Percentiles rank a stretch among this genome's conserved stretches.
Conservation (phyloP, 2,329 filamentous ascomycete genomes). For the Stromatinia cepivora region DNA sequence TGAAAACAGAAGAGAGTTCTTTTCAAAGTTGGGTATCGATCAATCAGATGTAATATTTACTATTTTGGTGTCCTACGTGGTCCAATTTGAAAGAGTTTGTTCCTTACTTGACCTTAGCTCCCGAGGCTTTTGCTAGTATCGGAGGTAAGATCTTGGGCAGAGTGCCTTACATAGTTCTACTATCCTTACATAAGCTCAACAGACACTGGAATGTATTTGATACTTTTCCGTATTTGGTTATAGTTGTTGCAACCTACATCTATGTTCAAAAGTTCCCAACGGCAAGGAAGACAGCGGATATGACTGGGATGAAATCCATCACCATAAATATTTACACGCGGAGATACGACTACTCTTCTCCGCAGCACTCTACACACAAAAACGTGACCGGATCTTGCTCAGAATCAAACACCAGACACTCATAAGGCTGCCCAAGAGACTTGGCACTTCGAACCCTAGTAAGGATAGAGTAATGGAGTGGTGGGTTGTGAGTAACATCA, state of each 20-base stretch:
- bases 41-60: background rate
- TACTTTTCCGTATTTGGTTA: background rate
- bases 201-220: background rate
- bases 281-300: background rate
- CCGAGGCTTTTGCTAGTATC: background rate
- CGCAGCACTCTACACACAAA: background rate
- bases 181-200: background rate
- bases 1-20: background rate
- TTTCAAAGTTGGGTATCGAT: background rate
- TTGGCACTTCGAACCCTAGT: background rate
- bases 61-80: background rate
- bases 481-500: background rate
- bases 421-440: background rate
- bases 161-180: constrained; percentile 12
- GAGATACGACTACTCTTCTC: background rate
- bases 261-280: background rate
- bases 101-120: background rate
- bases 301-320: background rate
- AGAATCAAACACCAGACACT: background rate
- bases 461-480: background rate
- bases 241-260: background rate
- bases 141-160: background rate
- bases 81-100: background rate
- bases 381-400: background rate
- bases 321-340: background rate